Evolutionary conservation across 2,329 filamentous ascomycete species (phyloP).

Genomic region (Trichoderma breve): DNA sequence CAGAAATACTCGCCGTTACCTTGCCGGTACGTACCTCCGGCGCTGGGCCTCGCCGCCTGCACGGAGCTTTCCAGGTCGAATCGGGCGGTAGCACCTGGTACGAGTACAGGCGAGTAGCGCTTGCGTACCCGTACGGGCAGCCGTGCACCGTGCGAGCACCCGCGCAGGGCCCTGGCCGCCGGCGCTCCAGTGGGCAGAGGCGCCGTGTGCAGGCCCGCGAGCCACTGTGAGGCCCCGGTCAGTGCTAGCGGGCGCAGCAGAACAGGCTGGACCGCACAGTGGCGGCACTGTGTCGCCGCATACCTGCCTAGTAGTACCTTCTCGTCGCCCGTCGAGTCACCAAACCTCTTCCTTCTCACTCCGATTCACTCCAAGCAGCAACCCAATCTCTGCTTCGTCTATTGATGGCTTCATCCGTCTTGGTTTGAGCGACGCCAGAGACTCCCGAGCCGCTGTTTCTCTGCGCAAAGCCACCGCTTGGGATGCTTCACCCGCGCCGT

Average conservation of each 20-base stretch:
- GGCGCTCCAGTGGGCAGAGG: neutral
- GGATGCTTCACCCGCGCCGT: conserved; percentile 17
- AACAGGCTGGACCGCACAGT: conserved; percentile 14
- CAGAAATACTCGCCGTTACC: neutral
- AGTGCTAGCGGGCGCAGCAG: conserved; percentile 20
- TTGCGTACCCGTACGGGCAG: neutral
- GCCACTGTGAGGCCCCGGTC: conserved; percentile 16
- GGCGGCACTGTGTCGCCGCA: conserved; percentile 17
- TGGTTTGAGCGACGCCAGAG: conserved; percentile 27
- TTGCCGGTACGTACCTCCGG: neutral
- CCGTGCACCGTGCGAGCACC: conserved; percentile 4
- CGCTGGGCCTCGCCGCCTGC: neutral
- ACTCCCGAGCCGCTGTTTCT: neutral
- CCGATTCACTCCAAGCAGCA: conserved; percentile 25
- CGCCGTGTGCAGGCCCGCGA: conserved; percentile 1
- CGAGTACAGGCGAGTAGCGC: neutral
- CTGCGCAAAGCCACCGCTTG: conserved; percentile 6
- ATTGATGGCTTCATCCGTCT: conserved; percentile 22
- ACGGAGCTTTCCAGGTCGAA: neutral
- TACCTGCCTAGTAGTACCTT: conserved; percentile 11
- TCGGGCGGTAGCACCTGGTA: neutral
- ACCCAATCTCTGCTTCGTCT: conserved; percentile 17
- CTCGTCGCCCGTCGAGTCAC: conserved; percentile 18
- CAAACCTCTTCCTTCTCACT: conserved; percentile 28
- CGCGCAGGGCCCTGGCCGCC: conserved; percentile 5